These are phyloP conservation scores for Pyrenochaeta sp. DNA, from an alignment of 2,329 filamentous ascomycete species.

Conservation along the genomic window DNA sequence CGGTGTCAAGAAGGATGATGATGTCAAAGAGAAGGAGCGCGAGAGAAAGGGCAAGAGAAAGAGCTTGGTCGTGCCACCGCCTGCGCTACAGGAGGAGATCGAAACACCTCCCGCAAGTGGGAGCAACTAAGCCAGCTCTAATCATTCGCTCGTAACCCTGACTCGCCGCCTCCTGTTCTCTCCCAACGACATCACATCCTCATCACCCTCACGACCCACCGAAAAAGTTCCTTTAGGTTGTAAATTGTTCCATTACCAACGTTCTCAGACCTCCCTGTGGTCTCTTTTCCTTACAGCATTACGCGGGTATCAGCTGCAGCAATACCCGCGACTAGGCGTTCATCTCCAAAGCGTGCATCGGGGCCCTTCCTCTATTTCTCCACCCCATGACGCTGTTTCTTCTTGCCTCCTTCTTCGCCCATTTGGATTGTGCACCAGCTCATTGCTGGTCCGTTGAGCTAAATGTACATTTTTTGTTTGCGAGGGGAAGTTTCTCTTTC, in stretches of 20 bases:
- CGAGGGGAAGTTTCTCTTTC: too few species aligned
- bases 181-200: neutral
- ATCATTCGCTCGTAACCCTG: neutral
- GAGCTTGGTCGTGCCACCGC: slow-evolving; percentile 37
- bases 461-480: slow-evolving; percentile 9
- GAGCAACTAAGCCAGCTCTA: slow-evolving; percentile 5
- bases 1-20: slow-evolving; percentile 30
- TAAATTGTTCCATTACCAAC: slow-evolving; percentile 27
- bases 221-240: slow-evolving; percentile 18
- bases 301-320: too few species aligned
- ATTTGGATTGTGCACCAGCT: slow-evolving; percentile 12
- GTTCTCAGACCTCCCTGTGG: slow-evolving; percentile 11
- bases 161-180: neutral
- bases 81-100: slow-evolving; percentile 35
- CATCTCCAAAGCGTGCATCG: too few species aligned
- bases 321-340: too few species aligned
- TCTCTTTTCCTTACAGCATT: slow-evolving; percentile 12
- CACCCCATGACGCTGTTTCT: too few species aligned
- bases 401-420: too few species aligned
- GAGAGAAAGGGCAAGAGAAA: slow-evolving; percentile 45
- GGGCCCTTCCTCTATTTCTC: too few species aligned
- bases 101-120: slow-evolving; percentile 28
- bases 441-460: slow-evolving; percentile 21
- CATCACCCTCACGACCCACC: neutral
- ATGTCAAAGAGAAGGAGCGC: slow-evolving; percentile 13